A percentile compares a stretch with the other conserved stretches of the same genome.
Conservation (phyloP, 331 rosid genomes). For the Malus hybrid region DNA sequence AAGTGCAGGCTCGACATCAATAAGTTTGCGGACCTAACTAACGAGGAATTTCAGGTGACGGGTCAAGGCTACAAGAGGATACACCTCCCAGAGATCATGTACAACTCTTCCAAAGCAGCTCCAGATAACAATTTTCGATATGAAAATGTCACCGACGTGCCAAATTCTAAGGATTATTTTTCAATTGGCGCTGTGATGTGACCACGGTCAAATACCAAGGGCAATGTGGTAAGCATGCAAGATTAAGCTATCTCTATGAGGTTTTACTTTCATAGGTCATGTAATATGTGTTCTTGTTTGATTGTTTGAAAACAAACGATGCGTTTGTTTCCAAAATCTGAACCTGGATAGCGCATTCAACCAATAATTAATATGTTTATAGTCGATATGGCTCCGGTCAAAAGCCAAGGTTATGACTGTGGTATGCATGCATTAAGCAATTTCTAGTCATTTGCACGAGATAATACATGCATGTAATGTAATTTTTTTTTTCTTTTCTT, state of each 20-base stretch:
- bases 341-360: not conserved
- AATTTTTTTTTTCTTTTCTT: too few species aligned
- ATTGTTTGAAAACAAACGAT: too few species aligned
- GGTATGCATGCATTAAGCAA: conserved; percentile 3
- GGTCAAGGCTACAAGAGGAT: not conserved
- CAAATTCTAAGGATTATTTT: not conserved
- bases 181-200: not conserved
- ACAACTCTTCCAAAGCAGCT: not conserved
- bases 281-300: not conserved
- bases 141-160: not conserved
- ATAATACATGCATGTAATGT: too few species aligned
- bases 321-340: not conserved
- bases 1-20: not conserved
- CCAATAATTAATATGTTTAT: not conserved
- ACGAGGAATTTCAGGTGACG: conserved; percentile 1
- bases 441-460: not conserved
- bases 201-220: conserved; percentile 16
- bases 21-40: conserved; percentile 1
- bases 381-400: too few species aligned
- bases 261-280: not conserved
- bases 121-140: not conserved
- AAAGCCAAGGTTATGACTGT: conserved; percentile 1
- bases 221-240: conserved; percentile 4
- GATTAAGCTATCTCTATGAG: not conserved
- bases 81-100: not conserved